Evolutionary conservation across 441 rosid species (phyloP), one percentile per base, ranked within the genome.

Genomic region (Omphalea diandra): DNA sequence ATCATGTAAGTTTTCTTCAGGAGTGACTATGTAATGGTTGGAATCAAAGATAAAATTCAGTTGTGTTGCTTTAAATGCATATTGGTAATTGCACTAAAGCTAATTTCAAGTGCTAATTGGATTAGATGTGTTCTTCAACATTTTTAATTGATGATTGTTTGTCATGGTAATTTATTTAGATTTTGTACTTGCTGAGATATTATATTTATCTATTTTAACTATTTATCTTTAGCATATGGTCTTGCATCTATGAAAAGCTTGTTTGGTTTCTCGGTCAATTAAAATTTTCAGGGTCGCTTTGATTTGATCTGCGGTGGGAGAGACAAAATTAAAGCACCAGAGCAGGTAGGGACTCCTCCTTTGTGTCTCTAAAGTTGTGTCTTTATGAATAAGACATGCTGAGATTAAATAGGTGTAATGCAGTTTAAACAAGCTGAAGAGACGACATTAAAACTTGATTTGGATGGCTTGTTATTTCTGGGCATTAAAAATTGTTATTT

Each of bases 261-360:
- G 5, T 22, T 5, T 10, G 11, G 24, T 27, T 50, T 57, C 6
- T 4, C 58, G 69, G 10, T 63, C 11, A 31, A 32, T 44, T 17
- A 15, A 4, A 67, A 32, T 56, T 64, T 41, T 49, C 80, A 95
- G 99, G 98, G 99, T 81, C 98, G 99, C 63, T 96, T 96, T 74
- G 99, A 93, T 81, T 93, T 96, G 98, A 96, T 96, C 65, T 86
- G 97, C 84, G 93, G 99, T 86, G 98, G 99, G 68, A 90, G 99
- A 77, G 98, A 96, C 85, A 96, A 96, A 83, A 96, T 93, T 77
- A 97, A 96, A 84, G 88, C 96, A 26, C 99, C 98, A 66, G 97
- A 91, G 76, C 99, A 95, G 96, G 99, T 93, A n/a, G 76, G 67
- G 27, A 29, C 47, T 70, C 40, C 33, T 68, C 52, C 0, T 35